phyloP scores from a whole-genome alignment of 2,329 filamentous ascomycete species.

The Paracoccidioides brasiliensis region DNA sequence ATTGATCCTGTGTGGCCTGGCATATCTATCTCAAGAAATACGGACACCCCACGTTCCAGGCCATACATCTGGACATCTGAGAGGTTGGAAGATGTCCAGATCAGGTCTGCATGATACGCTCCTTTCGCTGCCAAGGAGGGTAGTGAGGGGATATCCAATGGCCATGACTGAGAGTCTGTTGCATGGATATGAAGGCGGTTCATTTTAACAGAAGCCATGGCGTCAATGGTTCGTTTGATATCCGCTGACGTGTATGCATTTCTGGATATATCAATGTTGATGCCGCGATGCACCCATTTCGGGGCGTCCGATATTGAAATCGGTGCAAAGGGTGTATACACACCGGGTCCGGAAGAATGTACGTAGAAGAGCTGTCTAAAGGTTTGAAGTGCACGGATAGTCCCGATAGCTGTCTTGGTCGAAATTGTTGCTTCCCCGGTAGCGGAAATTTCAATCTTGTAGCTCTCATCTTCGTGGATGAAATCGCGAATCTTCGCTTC shows the following conservation, averaged over 20 bases:
- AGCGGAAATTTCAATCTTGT: slow-evolving; percentile 13
- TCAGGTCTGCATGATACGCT: slow-evolving; percentile 53
- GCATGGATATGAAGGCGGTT: slow-evolving; percentile 40
- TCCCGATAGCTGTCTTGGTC: slow-evolving; percentile 15
- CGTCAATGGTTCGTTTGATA: slow-evolving; percentile 65
- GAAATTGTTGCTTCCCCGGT: slow-evolving; percentile 13
- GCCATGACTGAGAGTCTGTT: slow-evolving; percentile 35
- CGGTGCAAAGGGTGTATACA: slow-evolving; percentile 60
- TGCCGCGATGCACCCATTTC: slow-evolving; percentile 60
- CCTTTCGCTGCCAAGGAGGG: slow-evolving; percentile 60
- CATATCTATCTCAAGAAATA: slow-evolving; percentile 68
- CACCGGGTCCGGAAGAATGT: slow-evolving; percentile 13
- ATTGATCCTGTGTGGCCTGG: slow-evolving; percentile 65
- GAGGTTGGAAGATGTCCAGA: slow-evolving; percentile 56
- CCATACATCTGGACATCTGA: slow-evolving; percentile 57
- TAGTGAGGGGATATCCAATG: slow-evolving; percentile 40
- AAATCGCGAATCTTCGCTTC: slow-evolving; percentile 8
- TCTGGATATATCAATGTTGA: slow-evolving; percentile 66
- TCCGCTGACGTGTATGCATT: slow-evolving; percentile 56
- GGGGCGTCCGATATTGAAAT: slow-evolving; percentile 60
- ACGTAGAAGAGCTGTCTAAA: slow-evolving; percentile 19
- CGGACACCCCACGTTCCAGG: slow-evolving; percentile 52
- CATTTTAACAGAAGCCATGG: slow-evolving; percentile 41
- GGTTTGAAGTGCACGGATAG: slow-evolving; percentile 17
- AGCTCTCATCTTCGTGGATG: slow-evolving; percentile 15